Evolutionary conservation across 106 monocot species (phyloP), one percentile per base, ranked within the genome.

Genomic region (Hemerocallis citrina): DNA sequence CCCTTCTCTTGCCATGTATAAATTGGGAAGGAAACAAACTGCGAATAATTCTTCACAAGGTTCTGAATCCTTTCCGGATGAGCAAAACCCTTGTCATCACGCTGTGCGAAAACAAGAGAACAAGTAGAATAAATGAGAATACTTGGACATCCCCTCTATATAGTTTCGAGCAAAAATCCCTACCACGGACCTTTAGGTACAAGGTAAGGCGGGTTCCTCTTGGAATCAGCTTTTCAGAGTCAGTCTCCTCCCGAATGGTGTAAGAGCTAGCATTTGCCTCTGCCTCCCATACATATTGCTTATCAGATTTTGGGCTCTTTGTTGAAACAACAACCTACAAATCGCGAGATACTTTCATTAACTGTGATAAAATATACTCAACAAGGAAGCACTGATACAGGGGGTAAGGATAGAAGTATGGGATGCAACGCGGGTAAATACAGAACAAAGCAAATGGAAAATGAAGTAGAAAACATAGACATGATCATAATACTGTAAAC

Each of bases 1-100:
- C 96, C 96, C 43, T 98, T 98, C 61, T 98, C 96, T 77, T 98
- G 84, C 96, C 96, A 98, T 5, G 81, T 92, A 60, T 85, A 88
- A 27, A 98, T 98, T 24, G 96, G 96, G 47, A 98, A 98, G 35
- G 91, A 92, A 30, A 98, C 92, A 73, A 98, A 98, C 59, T 98
- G 96, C n/a, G 96, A 98, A 38, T 98, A 98, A 62, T 98, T 98
- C 82, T 91, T 98, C 54, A 98, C 84, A 50, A 98, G 92, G 13
- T 85, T 98, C 44, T 92, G 84, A 39, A 98, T 88, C 69, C 45
- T 92, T 58, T 98, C 96, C 44, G 96, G 87, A 62, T 98, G 86
- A 49, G 96, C 87, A 81, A 92, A 98, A 39, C 66, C 82, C 64
- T 92, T 91, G 36, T 91, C 96, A 44, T 94, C 93, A 68, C 59